Base-by-base conservation (phyloP, 1,284 basidiomycete genomes). In the Cryptococcus sp. region DNA sequence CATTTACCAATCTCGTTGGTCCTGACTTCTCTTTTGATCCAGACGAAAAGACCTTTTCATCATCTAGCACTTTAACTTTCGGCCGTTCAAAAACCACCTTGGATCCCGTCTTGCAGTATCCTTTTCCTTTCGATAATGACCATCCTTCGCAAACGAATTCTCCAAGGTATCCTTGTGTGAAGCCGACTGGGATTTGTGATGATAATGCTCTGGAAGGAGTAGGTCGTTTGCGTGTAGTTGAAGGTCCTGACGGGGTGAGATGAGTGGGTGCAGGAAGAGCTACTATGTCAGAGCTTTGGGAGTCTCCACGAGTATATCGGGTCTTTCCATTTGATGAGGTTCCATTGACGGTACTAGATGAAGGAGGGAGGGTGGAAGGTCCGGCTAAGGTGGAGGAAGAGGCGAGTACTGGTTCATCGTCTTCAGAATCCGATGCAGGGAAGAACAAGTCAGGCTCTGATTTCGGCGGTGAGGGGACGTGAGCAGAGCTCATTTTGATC, bases 131-230 rank as follows among this genome's bases (percentile, higher is more conserved):
- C 31, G 71, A 74, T 43, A 78, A 51, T n/a, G 70, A 71, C 72
- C 74, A 76, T 6, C 75, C 76, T 49, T 75, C 71, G 53, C 75
- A 75, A 8, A 76, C 73, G 50, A 75, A 74, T 57, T 77, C 74
- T 30, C 76, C 76, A 34, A 78, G 66, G 55, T 75, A 77, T 4
- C 74, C 74, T 13, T 62, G 57, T 11, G 36, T 49, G 46, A 76
- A 76, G 7, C 55, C 59, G 0, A 57, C 31, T 1, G 67, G 69
- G 8, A 71, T 37, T 13, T 49, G 32, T 8, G 51, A 42, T 7
- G 63, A 61, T 10, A 58, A 52, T 45, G 63, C 49, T 3, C 60
- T 56, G n/a, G 53, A n/a, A 6, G 60, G 62, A 1, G 59, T 53
- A 5, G 61, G 44, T 3, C 61, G 56, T 55, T 56, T 49, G 31